Base-by-base conservation (phyloP, 2,329 filamentous ascomycete species). In the Xylaria sp. region DNA sequence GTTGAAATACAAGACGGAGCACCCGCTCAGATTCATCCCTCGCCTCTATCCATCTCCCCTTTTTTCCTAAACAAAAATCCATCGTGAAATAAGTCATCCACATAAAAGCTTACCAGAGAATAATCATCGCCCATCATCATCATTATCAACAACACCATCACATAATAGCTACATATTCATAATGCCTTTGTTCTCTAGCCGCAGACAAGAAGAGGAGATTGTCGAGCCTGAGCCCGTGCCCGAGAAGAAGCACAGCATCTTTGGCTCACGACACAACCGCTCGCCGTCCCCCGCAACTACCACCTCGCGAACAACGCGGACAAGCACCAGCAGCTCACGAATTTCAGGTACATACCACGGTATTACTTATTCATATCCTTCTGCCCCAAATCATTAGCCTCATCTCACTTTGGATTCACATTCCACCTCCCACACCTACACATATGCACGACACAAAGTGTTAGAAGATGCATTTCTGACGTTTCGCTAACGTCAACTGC, bases 141-240 rank as follows among this genome's bases (percentile, higher is more conserved):
- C 21, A 9, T 25, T n/a, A 5, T 33, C 1, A 19, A 38, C 15
- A 8, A 9, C 28, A 12, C 9, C 17, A 56, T 23, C 15, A 40
- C 42, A 51, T 51, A 49, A 31, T 31, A 31, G 5, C 9, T 45
- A 60, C 6, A 23, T 25, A 42, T 56, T 51, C 62, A 70, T 60
- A 19, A 75, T 75, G 74, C 73, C 73, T 61, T 63, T 75, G 49
- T 76, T 75, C 66, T 72, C 69, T 50, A 72, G 68, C 68, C 72
- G 71, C 59, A 70, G 70, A 56, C 62, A 71, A 35, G 71, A 74
- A 31, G 69, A 72, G 8, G 69, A 74, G 45, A 69, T 71, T 65
- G 75, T 89, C 53, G 65, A 75, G 62, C 73, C 25, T 82, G 87
- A 72, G 84, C 86, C 1, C 71, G 84, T 63, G 81, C 86, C 62